These are phyloP conservation scores for Plantago ovata DNA, from an alignment of 257 asterid genomes.

Conservation along the genomic window DNA sequence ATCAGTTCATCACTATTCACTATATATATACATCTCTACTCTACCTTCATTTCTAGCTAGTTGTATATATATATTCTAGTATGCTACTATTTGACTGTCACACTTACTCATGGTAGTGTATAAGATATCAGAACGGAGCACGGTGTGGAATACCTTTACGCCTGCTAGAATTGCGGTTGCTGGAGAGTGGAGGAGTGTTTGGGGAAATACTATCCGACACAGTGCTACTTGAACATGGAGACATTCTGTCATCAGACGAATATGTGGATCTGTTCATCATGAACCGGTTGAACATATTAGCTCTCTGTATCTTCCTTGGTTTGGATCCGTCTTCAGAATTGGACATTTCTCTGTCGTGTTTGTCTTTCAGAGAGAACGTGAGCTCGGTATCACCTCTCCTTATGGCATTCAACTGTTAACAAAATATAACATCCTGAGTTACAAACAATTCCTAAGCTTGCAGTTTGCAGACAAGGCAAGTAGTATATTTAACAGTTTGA, in stretches of 20 bases:
- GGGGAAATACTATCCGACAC: slow-evolving; percentile 39
- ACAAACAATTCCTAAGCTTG: no score
- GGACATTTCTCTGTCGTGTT: slow-evolving; percentile 28
- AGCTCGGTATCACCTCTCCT: slow-evolving; percentile 44
- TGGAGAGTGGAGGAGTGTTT: slow-evolving; percentile 51
- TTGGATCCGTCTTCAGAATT: slow-evolving; percentile 38
- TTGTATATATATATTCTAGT: not conserved
- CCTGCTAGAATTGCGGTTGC: slow-evolving; percentile 49
- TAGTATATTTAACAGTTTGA: no score
- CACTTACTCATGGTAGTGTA: not conserved
- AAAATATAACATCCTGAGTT: not conserved
- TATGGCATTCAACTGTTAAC: slow-evolving; percentile 48
- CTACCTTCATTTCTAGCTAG: not conserved
- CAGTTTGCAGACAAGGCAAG: no score
- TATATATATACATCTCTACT: not conserved
- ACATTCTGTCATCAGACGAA: slow-evolving; percentile 16
- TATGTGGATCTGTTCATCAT: slow-evolving; percentile 13
- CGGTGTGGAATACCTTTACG: slow-evolving; percentile 76
- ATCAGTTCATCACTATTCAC: no score
- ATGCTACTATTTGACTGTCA: not conserved
- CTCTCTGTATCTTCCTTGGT: slow-evolving; percentile 37
- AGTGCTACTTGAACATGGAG: slow-evolving; percentile 20
- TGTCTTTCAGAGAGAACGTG: slow-evolving; percentile 34
- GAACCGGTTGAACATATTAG: slow-evolving; percentile 7
- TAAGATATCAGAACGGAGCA: slow-evolving; percentile 44